Evolutionary conservation across 306 rosid species (phyloP).

Genomic region (Cucumis sativus): Cucumber_9930_V3 NC_026656.2:17838001-17838500

Average conservation of each 20-base stretch:
- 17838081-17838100: too few species aligned
- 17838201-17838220: not conserved
- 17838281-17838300: not conserved
- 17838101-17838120: too few species aligned
- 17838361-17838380: not conserved
- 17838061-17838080: not conserved
- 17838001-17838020: too few species aligned
- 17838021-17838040: not conserved
- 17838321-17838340: not conserved
- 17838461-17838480: too few species aligned
- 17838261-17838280: not conserved
- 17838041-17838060: not conserved
- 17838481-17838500: too few species aligned
- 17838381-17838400: not conserved
- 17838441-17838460: too few species aligned
- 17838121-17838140: not conserved
- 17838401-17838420: too few species aligned
- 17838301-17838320: not conserved
- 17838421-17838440: too few species aligned
- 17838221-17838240: not conserved
- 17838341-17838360: too few species aligned
- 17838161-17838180: not conserved
- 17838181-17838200: not conserved
- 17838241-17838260: not conserved
- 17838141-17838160: not conserved